Conservation (phyloP, 805 yeast genomes). For the Torulaspora franciscae region DNA sequence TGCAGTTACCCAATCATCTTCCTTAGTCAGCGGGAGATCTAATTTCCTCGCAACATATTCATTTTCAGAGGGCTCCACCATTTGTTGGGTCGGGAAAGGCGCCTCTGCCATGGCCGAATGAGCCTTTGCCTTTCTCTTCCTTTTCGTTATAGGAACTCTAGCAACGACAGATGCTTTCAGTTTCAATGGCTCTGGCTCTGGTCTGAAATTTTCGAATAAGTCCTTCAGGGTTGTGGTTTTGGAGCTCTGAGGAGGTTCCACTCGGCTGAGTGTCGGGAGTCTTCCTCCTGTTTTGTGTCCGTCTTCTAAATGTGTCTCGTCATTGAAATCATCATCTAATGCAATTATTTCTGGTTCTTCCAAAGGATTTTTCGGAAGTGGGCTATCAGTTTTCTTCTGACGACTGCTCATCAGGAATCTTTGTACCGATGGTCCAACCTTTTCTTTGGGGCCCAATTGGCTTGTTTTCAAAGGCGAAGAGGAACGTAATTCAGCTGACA, state of each 20-base stretch:
- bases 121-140: conserved; percentile 7
- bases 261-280: conserved; percentile 2
- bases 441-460: conserved; percentile 4
- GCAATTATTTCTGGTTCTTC: conserved; percentile 13
- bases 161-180: conserved; percentile 4
- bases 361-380: neutral
- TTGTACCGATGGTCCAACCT: conserved; percentile 16
- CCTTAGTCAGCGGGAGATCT: neutral
- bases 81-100: conserved; percentile 22
- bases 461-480: conserved; percentile 12
- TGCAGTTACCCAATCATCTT: neutral
- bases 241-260: conserved; percentile 15
- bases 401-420: conserved; percentile 19
- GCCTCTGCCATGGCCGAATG: conserved; percentile 17
- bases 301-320: neutral
- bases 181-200: conserved; percentile 3
- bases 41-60: neutral
- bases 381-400: conserved; percentile 1
- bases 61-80: conserved; percentile 14
- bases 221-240: conserved; percentile 27
- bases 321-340: conserved; percentile 16
- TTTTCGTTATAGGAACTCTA: neutral
- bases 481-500: conserved; percentile 5
- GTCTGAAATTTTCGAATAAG: conserved; percentile 19
- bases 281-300: neutral